Base-by-base conservation (phyloP, 73 alveolate genomes). In the Paramecium biaurelia region DNA sequence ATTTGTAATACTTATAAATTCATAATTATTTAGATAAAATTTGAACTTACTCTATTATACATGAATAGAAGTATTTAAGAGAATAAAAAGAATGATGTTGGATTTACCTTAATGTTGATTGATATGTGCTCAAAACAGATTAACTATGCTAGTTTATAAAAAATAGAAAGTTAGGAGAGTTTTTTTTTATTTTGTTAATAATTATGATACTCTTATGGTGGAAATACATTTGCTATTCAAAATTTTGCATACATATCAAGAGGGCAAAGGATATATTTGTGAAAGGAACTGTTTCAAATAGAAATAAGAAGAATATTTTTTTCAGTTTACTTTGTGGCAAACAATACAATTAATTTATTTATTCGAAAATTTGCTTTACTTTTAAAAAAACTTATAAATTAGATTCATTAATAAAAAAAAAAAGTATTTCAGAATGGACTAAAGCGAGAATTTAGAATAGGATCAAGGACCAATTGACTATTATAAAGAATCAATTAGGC, bases 391-490 rank as follows among this genome's bases (percentile, higher is more conserved):
- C 84, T 26, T 23, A 63, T 63, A 63, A 63, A 63, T 63, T 63
- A 63, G 84, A 63, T 63, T 63, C 84, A 30, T 63, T 63, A 63
- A 63, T 58, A 58, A 63, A 63, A 63, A 53, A 53, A 63, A 26
- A 63, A 63, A 63, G 84, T 32, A 63, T 63, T 58, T 23, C 11
- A 63, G 84, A 63, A 63, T 63, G 84, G 84, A 63, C 12, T 63
- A 63, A 32, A 63, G 41, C 26, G 84, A 63, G 23, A 63, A 63
- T 63, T 63, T 63, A 5, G 84, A 63, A 32, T 63, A 63, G 24
- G 84, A 63, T 32, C 84, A 63, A 30, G 84, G 84, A 72, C 86
- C 86, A 34, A 72, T 72, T 11, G 90, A 79, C 37, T 79, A 79
- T 45, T 79, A 79, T 45, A 41, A 47, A 42, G 90, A 79, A 34